Evolutionary conservation across 73 alveolate species (phyloP), one percentile per base, ranked within the genome.

Genomic region (Tetrahymena thermophila): DNA sequence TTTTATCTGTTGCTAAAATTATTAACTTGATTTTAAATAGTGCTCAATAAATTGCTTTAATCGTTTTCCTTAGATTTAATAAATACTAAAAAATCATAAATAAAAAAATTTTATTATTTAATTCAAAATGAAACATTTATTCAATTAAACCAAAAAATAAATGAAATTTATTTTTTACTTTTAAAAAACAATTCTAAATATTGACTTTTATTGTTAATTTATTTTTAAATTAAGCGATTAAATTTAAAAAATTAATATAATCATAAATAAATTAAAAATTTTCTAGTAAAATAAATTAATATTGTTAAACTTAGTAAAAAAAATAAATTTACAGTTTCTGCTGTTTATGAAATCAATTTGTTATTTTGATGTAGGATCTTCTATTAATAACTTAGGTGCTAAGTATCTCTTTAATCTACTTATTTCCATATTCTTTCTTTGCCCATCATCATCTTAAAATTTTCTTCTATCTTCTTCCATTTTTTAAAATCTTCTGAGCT

Each of bases 401-500:
- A 71, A 71, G 17, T 71, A 71, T 35, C 40, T 56, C 3, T 93
- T 35, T 6, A 34, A 28, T 31, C 85, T 93, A 44, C 23, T 38
- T 93, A 44, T 28, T 93, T 93, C 94, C 34, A 44, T 34, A 16
- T 93, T 34, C 85, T 93, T 56, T 28, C 25, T 56, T 34, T 85
- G n/a, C 21, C 83, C 83, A 93, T 93, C 94, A 93, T 93, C 94
- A 34, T 93, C 85, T 31, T 93, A 44, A 85, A 93, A 38, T 85
- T 85, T 85, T 44, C 38, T 44, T 44, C 94, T 93, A 23, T 93
- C 85, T 38, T 31, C 85, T 93, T 93, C 85, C 34, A 35, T 37
- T 55, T 38, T 93, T 83, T 85, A 28, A 28, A 44, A 35, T 13
- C 23, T 85, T 43, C 84, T 85, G 3, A 43, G 25, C 13, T 85